Evolutionary conservation across 2,329 filamentous ascomycete genomes (phyloP).

Genomic region (Colletotrichum liaoningense): DNA sequence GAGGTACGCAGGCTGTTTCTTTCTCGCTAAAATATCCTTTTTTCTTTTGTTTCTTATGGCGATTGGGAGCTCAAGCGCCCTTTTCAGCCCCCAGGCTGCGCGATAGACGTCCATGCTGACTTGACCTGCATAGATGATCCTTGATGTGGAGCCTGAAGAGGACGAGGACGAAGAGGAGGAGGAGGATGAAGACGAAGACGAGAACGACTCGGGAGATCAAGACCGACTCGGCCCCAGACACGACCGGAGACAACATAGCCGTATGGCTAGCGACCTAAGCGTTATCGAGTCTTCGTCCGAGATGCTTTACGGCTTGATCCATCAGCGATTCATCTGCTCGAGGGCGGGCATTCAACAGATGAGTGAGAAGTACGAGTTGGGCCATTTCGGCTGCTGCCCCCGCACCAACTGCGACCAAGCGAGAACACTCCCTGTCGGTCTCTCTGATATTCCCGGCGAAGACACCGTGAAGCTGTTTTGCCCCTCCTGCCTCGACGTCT

Average conservation of each 20-base stretch:
- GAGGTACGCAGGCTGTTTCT: slow-evolving; percentile 64
- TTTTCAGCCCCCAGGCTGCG: neutral
- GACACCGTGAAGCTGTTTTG: slow-evolving; percentile 99
- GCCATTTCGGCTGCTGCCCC: slow-evolving; percentile 97
- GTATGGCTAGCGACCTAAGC: slow-evolving; percentile 91
- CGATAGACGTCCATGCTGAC: slow-evolving; percentile 35
- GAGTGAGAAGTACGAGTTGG: slow-evolving; percentile 98
- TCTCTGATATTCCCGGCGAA: slow-evolving; percentile 94
- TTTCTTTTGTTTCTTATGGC: neutral
- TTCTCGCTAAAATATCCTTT: neutral
- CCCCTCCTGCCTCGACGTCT: slow-evolving; percentile 95
- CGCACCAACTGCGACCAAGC: slow-evolving; percentile 91
- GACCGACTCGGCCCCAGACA: slow-evolving; percentile 61
- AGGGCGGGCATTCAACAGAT: slow-evolving; percentile 97
- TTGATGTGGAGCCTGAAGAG: slow-evolving; percentile 97
- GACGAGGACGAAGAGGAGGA: slow-evolving; percentile 89
- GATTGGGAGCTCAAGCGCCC: neutral
- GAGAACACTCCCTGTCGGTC: slow-evolving; percentile 90
- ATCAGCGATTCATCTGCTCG: slow-evolving; percentile 98
- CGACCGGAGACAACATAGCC: slow-evolving; percentile 81
- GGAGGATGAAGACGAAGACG: slow-evolving; percentile 79
- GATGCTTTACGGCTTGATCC: slow-evolving; percentile 96
- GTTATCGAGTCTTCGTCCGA: slow-evolving; percentile 98
- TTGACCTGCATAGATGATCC: slow-evolving; percentile 77
- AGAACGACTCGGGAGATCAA: slow-evolving; percentile 76